Base-by-base conservation (phyloP, 305 asterid species). In the Fraxinus velutina region DNA sequence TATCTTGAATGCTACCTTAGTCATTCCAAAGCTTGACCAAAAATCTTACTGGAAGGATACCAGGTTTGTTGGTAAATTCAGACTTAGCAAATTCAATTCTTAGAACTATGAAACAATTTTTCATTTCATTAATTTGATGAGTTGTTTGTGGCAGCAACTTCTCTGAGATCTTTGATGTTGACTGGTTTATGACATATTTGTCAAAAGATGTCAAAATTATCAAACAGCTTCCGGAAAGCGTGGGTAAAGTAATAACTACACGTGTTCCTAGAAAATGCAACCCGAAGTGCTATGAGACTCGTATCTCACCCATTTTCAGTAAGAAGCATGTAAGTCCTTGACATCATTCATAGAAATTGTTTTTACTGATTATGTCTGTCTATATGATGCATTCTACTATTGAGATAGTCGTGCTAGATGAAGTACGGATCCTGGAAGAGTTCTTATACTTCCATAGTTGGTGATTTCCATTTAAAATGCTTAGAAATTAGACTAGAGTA, bases 41-140 rank as follows among this genome's bases (percentile, higher is more conserved):
- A 84, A 88, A 17, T 93, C 97, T 27, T 93, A 85, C 91, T 93
- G 97, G 97, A 93, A 91, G 78, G 97, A 93, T 83, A 80, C 89
- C 68, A 93, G 97, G 97, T 93, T 62, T 8, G 4, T 77, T 42
- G 37, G 6, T 55, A 6, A 21, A 29, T 78, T 52, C 52, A 6
- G 34, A 42, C 60, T 47, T 72, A 9, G 30, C 33, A 13, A 55
- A 1, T 78, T 73, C 30, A 9, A 72, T 44, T 2, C 34, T 30
- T 19, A 29, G 62, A 75, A 70, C 73, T 39, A 24, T 66, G 66
- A 21, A 3, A 0, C 71, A 50, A 15, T 44, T 21, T 27, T 52
- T 24, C 30, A 50, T 24, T 32, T 0, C 6, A 13, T 47, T 47
- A 47, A 47, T 4, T 47, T 6, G 57, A 10, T 30, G 75, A 80